phyloP scores from a whole-genome alignment of 2,329 filamentous ascomycete species.

The Aureobasidium sp. region DNA sequence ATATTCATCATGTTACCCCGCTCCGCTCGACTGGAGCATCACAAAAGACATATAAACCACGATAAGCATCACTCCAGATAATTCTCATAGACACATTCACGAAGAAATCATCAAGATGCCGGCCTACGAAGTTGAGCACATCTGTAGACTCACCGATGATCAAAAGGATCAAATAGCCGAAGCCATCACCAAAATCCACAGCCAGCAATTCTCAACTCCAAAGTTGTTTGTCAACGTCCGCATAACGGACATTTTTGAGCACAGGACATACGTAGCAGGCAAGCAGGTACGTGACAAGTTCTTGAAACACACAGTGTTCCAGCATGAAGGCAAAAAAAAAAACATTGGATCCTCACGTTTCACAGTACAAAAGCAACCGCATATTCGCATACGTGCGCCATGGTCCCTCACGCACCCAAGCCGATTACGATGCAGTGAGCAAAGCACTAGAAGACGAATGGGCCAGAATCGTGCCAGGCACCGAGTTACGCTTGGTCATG shows the following conservation, averaged over 20 bases:
- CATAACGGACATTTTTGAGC: constrained; percentile 29
- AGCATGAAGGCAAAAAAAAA: too few relatives aligned
- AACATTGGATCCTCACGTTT: too few relatives aligned
- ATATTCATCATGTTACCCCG: neutral
- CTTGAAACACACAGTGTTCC: too few relatives aligned
- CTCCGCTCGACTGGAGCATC: constrained; percentile 9
- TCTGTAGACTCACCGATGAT: constrained; percentile 24
- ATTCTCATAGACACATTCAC: neutral
- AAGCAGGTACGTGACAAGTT: constrained; percentile 22
- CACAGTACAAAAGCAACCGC: constrained; percentile 24
- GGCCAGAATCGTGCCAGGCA: constrained; percentile 26
- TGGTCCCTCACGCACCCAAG: constrained; percentile 27
- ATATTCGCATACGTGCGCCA: constrained; percentile 32
- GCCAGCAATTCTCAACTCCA: constrained; percentile 36
- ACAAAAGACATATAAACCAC: neutral
- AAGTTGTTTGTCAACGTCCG: constrained; percentile 40
- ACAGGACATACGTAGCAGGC: constrained; percentile 32
- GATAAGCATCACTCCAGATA: neutral
- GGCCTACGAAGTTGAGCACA: constrained; percentile 39
- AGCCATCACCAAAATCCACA: constrained; percentile 37
- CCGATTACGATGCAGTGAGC: constrained; percentile 28
- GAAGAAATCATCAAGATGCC: constrained; percentile 32
- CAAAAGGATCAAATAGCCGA: constrained; percentile 36
- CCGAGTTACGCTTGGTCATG: constrained; percentile 21
- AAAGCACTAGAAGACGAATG: constrained; percentile 24